phyloP scores from a whole-genome alignment of 805 yeast species.

The Cyberlindnera suaveolens region DNA sequence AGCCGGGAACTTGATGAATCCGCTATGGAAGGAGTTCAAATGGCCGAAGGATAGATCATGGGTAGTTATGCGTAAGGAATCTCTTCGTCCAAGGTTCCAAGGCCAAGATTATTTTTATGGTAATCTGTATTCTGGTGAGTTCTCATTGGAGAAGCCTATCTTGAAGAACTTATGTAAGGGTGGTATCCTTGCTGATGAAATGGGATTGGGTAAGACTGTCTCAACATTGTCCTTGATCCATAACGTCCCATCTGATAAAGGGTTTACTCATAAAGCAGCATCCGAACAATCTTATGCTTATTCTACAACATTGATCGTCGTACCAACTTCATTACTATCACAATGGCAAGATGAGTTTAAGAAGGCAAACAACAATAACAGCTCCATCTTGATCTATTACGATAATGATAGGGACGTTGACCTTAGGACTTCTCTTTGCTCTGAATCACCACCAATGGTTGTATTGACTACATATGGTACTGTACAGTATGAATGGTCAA shows the following conservation, averaged over 20 bases:
- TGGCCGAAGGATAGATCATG: constrained; percentile 61
- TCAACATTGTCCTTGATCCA: constrained; percentile 71
- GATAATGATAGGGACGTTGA: constrained; percentile 54
- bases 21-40: constrained; percentile 72
- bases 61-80: constrained; percentile 25
- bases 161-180: constrained; percentile 60
- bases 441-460: constrained; percentile 52
- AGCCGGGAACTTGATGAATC: constrained; percentile 46
- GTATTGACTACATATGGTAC: constrained; percentile 86
- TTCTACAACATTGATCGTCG: constrained; percentile 69
- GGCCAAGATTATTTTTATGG: constrained; percentile 50
- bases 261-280: constrained; percentile 3
- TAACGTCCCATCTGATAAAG: constrained; percentile 50
- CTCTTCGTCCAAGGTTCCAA: constrained; percentile 6
- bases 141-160: constrained; percentile 61
- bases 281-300: constrained; percentile 45
- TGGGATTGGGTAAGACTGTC: constrained; percentile 94
- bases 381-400: constrained; percentile 60
- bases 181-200: constrained; percentile 91
- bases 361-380: constrained; percentile 43
- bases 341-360: constrained; percentile 87
- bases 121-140: constrained; percentile 74
- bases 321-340: constrained; percentile 85
- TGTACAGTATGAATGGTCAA: constrained; percentile 67
- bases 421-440: constrained; percentile 39